These are phyloP conservation scores for Pugionium cornutum DNA, from an alignment of 345 rosid genomes.

Conservation along the genomic window DNA sequence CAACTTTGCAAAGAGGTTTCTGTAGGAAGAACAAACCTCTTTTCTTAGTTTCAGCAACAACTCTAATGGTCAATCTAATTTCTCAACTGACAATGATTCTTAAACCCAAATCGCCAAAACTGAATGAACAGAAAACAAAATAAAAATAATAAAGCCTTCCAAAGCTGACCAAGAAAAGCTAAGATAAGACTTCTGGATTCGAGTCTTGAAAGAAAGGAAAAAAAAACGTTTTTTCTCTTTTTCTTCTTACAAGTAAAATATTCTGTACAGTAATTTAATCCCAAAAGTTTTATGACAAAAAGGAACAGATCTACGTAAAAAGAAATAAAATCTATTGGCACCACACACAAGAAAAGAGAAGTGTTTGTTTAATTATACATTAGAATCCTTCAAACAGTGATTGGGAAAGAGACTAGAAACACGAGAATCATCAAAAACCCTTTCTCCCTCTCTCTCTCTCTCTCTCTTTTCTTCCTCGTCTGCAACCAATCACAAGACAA, in stretches of 20 bases:
- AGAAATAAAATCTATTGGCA: neutral
- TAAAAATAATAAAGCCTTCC: slow-evolving; percentile 28
- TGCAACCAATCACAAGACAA: slow-evolving; percentile 33
- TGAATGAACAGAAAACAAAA: slow-evolving; percentile 15
- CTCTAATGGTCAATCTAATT: slow-evolving; percentile 9
- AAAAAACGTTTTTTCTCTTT: slow-evolving; percentile 20
- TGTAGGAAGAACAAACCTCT: neutral
- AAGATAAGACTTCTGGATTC: slow-evolving; percentile 32
- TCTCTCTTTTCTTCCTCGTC: slow-evolving; percentile 19
- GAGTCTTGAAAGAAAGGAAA: slow-evolving; percentile 13
- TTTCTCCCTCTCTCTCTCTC: slow-evolving; percentile 14
- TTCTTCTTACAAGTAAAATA: slow-evolving; percentile 23
- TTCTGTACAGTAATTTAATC: slow-evolving; percentile 18
- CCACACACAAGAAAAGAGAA: neutral
- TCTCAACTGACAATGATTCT: slow-evolving; percentile 13
- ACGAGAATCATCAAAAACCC: slow-evolving; percentile 39
- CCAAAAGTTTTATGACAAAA: slow-evolving; percentile 9
- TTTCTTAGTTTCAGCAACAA: slow-evolving; percentile 19
- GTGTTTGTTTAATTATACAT: slow-evolving; percentile 25
- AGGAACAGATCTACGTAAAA: slow-evolving; percentile 42
- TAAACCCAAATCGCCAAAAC: slow-evolving; percentile 23
- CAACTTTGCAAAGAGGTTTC: neutral
- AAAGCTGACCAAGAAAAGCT: slow-evolving; percentile 38
- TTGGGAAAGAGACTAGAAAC: slow-evolving; percentile 34
- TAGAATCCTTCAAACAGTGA: slow-evolving; percentile 31